Evolutionary conservation across 176 grass and related monocot genomes (phyloP), one percentile per base, ranked within the genome.

Genomic region (Elymus sibiricus): DNA sequence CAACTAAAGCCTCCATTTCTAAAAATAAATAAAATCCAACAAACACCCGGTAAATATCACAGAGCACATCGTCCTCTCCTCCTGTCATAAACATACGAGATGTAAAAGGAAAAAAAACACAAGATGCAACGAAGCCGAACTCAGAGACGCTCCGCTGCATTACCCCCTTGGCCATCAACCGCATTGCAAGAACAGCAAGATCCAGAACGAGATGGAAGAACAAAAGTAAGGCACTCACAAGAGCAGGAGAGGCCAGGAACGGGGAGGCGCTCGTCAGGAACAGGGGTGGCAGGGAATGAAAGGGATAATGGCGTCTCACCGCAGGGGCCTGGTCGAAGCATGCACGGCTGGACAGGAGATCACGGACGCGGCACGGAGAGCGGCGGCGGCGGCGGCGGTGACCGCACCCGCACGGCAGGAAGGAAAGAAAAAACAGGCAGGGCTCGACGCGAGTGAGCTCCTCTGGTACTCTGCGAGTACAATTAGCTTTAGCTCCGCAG

Each of bases 381-480:
- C 17, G n/a, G 79, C 22, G 70, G 64, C 51, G 67, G 61, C 44
- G 21, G 83, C 83, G 55, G 58, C 68, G 76, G 77, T 70, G 77
- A 71, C 69, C 34, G 76, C 82, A 31, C 60, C 80, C 22, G 80
- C 66, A 76, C 78, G 38, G 35, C 87, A 32, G 44, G 79, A 34
- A 34, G 32, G 21, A 29, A 5, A 6, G 27, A 28, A 21, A 22
- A 35, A 55, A 9, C 49, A 28, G 64, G 3, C 71, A 24, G 79
- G 28, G 1, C 9, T 70, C 58, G 39, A 37, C 1, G 37, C 4
- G 28, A 11, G 75, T 43, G 88, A 86, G 83, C 47, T 56, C 32
- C 49, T 49, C 72, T 78, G 83, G 64, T 42, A 83, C 74, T 19
- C 53, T 71, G 65, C 64, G 74, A 62, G 84, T 83, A 90, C 88